Evolutionary conservation across 192 early-diverging fungal genomes (phyloP), one percentile per base, ranked within the genome.

Genomic region (Pilaira anomala): DNA sequence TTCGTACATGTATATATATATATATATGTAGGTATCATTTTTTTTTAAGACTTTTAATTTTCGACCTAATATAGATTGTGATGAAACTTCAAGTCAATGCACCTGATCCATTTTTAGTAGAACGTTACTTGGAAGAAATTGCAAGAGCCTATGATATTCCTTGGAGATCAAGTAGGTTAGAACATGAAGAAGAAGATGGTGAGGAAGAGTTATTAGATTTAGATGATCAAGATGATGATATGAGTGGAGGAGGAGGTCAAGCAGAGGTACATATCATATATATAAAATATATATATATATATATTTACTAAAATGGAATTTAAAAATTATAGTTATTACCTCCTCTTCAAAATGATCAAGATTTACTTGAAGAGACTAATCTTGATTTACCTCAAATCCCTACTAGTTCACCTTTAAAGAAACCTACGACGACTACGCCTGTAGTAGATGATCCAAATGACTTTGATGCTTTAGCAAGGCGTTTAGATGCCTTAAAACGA

Each of bases 111-210:
- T 80, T 85, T 28, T 80, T 98, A 7, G 92, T 98, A 18, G 80
- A 86, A 39, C 76, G 90, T 62, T 98, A 98, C 66, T 69, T 98
- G 40, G 90, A 89, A 60, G 90, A 92, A 62, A 96, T 98, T 68
- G 93, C 96, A 28, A 86, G 79, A 45, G 77, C 87, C 0, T 95
- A 91, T 63, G 84, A 86, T 51, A 84, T 96, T 3, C 56, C 72
- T 9, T 98, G 89, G 87, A 78, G 77, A 5, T 75, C 85, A 0
- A 69, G 82, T 28, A 74, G 72, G 28, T 74, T 80, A 3, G 64
- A 69, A 22, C 74, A 81, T 26, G 54, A 73, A 55, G 66, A 81
- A 21, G 59, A 49, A 7, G 64, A 49, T 19, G 63, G 72, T 39
- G 71, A 60, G 7, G 53, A 54, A 25, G 61, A 67, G 24, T 36